These are phyloP conservation scores for Phytophthora melonis DNA, from an alignment of 352 stramenopile genomes.

Conservation along the genomic window DNA sequence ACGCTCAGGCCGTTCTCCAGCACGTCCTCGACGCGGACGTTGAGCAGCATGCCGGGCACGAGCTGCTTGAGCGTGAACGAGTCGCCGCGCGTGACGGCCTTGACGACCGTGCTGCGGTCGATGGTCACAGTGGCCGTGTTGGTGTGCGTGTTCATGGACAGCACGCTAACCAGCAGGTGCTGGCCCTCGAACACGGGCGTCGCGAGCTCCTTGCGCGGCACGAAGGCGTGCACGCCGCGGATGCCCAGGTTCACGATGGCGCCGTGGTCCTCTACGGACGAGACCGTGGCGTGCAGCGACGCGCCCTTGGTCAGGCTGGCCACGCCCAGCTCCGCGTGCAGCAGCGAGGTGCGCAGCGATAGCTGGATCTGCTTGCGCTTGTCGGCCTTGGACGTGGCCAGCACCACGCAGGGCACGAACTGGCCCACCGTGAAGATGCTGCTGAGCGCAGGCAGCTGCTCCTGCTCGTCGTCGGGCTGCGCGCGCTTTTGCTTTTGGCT, in stretches of 20 bases:
- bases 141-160: slow-evolving; percentile 83
- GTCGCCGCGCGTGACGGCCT: slow-evolving; percentile 84
- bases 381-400: slow-evolving; percentile 75
- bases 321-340: slow-evolving; percentile 85
- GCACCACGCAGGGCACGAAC: slow-evolving; percentile 88
- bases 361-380: slow-evolving; percentile 92
- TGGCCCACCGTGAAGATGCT: slow-evolving; percentile 80
- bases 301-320: slow-evolving; percentile 75
- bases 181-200: slow-evolving; percentile 61
- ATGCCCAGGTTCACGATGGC: slow-evolving; percentile 93
- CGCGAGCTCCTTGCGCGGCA: slow-evolving; percentile 77
- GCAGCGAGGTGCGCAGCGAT: slow-evolving; percentile 82
- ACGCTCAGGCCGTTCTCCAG: slow-evolving; percentile 87
- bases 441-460: slow-evolving; percentile 54
- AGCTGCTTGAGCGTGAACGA: slow-evolving; percentile 91
- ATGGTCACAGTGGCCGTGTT: slow-evolving; percentile 76
- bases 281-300: slow-evolving; percentile 87
- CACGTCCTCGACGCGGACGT: slow-evolving; percentile 92
- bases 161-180: slow-evolving; percentile 73
- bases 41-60: slow-evolving; percentile 93
- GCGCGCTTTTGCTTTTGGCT: slow-evolving; percentile 10
- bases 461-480: slow-evolving; percentile 29
- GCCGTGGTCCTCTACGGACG: slow-evolving; percentile 95
- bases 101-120: slow-evolving; percentile 70
- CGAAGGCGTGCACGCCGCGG: slow-evolving; percentile 78